These are phyloP conservation scores for Poa pratensis DNA, from an alignment of 176 grass and related monocot species.

Conservation along the genomic window DNA sequence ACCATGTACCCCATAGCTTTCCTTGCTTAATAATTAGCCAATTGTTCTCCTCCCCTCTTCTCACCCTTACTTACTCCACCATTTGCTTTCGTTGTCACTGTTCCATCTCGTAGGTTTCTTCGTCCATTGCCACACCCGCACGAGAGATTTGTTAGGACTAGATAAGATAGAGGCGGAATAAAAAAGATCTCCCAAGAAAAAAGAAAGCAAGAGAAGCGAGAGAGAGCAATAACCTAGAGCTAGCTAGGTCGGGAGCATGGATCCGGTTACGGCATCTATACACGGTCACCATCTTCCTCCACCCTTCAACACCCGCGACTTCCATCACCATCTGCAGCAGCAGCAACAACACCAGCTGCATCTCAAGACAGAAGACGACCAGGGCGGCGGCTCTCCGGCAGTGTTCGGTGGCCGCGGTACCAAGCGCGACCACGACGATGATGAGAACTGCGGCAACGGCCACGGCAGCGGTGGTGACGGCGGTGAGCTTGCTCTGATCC, in stretches of 20 bases:
- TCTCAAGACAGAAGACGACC: conserved; percentile 74
- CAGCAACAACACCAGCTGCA: conserved; percentile 62
- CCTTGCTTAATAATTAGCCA: conserved; percentile 47
- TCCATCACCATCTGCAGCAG: conserved; percentile 73
- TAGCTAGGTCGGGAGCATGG: conserved; percentile 50
- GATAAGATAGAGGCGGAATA: conserved; percentile 47
- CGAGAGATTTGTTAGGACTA: conserved; percentile 47
- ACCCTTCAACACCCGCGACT: conserved; percentile 84
- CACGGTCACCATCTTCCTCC: conserved; percentile 87
- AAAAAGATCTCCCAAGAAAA: conserved; percentile 53
- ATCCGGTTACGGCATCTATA: conserved; percentile 58
- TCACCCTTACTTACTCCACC: conserved; percentile 18
- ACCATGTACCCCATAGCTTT: conserved; percentile 38
- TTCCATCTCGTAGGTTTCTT: conserved; percentile 67
- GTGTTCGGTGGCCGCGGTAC: conserved; percentile 35
- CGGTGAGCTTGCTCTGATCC: conserved; percentile 42
- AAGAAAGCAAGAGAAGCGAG: conserved; percentile 34
- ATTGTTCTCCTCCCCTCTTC: conserved; percentile 18
- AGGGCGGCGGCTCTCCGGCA: conserved; percentile 44
- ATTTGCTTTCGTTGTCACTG: conserved; percentile 58
- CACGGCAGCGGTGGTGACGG: conserved; percentile 46
- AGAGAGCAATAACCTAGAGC: conserved; percentile 45
- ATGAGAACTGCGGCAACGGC: conserved; percentile 53
- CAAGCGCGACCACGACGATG: conserved; percentile 55
- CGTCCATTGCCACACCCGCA: conserved; percentile 35